These are phyloP conservation scores for Beauveria asiatica DNA, from an alignment of 2,329 filamentous ascomycete species.

Conservation along the genomic window DNA sequence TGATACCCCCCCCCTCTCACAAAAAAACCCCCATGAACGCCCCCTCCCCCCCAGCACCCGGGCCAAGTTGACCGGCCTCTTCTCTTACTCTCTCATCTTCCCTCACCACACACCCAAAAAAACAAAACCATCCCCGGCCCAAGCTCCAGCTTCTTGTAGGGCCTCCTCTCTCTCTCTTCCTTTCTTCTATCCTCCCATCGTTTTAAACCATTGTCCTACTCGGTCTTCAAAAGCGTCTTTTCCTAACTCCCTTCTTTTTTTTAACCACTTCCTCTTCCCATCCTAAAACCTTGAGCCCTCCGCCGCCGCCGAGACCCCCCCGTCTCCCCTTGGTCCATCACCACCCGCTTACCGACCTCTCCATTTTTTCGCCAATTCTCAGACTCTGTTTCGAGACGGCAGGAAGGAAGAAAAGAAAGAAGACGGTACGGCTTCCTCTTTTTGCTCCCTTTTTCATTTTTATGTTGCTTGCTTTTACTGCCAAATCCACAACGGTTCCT, in stretches of 20 bases:
- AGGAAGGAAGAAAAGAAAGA: not conserved
- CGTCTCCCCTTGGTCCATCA: conserved; percentile 15
- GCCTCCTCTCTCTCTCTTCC: conserved; percentile 6
- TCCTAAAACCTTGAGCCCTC: conserved; percentile 14
- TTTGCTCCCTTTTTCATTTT: not conserved
- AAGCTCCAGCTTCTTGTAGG: conserved; percentile 4
- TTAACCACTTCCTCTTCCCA: conserved; percentile 19
- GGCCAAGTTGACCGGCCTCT: conserved; percentile 2
- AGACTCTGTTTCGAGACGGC: conserved; percentile 5
- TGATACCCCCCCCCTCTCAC: not conserved
- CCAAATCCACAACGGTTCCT: not conserved
- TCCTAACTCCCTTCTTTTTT: conserved; percentile 2
- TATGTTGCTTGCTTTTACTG: not conserved
- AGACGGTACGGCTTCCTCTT: not conserved
- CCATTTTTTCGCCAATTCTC: conserved; percentile 19
- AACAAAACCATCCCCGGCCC: conserved; percentile 10
- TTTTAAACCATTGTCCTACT: conserved; percentile 17
- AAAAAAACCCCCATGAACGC: not conserved
- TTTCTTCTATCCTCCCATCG: conserved; percentile 13
- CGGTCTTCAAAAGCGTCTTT: not conserved
- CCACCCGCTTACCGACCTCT: conserved; percentile 23
- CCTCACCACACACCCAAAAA: conserved; percentile 8
- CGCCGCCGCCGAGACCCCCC: conserved; percentile 18
- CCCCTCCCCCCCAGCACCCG: not conserved
- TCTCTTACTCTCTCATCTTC: not conserved